A percentile compares a stretch with the other conserved stretches of the same genome.
phyloP scores from a whole-genome alignment of 2,329 filamentous ascomycete genomes.

The Diaporthe sp. region DNA sequence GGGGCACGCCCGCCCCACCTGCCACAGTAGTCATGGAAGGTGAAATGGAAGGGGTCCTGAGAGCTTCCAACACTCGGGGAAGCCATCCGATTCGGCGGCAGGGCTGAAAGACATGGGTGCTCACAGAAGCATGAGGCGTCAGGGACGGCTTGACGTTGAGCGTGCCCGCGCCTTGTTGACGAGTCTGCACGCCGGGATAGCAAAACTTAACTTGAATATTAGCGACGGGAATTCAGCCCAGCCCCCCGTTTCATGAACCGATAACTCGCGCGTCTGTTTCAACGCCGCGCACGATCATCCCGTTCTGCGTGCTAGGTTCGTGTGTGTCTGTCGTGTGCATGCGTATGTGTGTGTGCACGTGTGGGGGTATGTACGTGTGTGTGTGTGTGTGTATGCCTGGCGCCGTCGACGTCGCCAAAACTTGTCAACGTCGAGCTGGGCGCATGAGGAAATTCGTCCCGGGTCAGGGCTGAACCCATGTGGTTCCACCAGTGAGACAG shows the following conservation, averaged over 20 bases:
- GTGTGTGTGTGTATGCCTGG: not conserved
- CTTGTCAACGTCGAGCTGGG: not conserved
- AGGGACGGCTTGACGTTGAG: not conserved
- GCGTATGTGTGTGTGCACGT: not conserved
- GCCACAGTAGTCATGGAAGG: constrained; percentile 24
- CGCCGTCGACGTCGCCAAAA: not conserved
- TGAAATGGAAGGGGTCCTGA: constrained; percentile 23
- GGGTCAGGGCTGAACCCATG: constrained; percentile 18
- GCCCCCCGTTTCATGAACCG: constrained; percentile 28
- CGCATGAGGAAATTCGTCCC: constrained; percentile 1
- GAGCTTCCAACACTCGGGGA: constrained; percentile 17
- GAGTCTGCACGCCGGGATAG: not conserved
- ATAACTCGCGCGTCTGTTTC: constrained; percentile 19
- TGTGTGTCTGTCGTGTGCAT: not conserved
- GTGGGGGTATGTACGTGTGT: not conserved
- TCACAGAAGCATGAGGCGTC: constrained; percentile 8
- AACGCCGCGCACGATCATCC: not conserved
- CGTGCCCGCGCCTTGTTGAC: not conserved
- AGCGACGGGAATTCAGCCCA: not conserved
- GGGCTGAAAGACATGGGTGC: constrained; percentile 27
- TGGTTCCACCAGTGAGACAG: constrained; percentile 22
- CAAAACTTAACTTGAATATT: not conserved
- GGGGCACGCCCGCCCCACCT: constrained; percentile 17
- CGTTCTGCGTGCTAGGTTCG: not conserved
- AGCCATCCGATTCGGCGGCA: constrained; percentile 33